Base-by-base conservation (phyloP, 805 yeast genomes). In the Cyberlindnera maritima region DNA sequence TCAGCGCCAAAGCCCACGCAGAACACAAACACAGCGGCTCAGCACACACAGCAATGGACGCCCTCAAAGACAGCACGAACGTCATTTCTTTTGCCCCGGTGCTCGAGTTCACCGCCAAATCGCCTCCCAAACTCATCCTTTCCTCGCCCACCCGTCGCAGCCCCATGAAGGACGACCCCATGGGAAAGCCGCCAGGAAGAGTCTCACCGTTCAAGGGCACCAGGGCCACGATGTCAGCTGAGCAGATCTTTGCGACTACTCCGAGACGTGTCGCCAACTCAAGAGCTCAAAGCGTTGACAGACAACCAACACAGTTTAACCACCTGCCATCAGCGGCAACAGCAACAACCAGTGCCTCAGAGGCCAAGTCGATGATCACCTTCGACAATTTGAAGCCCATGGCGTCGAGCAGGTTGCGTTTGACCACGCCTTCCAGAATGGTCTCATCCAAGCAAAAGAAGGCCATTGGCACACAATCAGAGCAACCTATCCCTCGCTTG, bases 231-330 rank as follows among this genome's bases (percentile, higher is more conserved):
- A 41, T 49, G 52, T 36, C 57, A 1, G 41, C 53, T 0, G 36
- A 36, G 4, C 54, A 54, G 40, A 52, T 57, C 8, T 57, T 53
- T 28, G 57, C 61, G 8, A 43, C 55, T 3, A 66, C 70, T 0
- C 71, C 71, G 7, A 58, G 54, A 26, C 55, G 69, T 39, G 36
- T 65, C 20, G 38, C 43, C 10, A 35, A 15, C 14, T 42, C 50
- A 19, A 36, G 58, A 55, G 54, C 64, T 3, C 64, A 59, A 23
- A 67, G 69, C 36, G 62, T 57, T 13, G 69, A 66, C 47, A 61
- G 60, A 43, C 41, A 36, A 2, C 46, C 44, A 21, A 5, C 25
- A 21, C 29, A 15, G 18, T n/a, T 14, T 8, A 9, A 25, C 33
- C 41, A 5, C 13, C 33, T 21, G 50, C 48, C 13, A 47, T 28